Percentiles rank a stretch among this genome's conserved stretches.
Evolutionary conservation across 2,329 filamentous ascomycete species (phyloP).

Genomic region (Grosmannia penicillata): DNA sequence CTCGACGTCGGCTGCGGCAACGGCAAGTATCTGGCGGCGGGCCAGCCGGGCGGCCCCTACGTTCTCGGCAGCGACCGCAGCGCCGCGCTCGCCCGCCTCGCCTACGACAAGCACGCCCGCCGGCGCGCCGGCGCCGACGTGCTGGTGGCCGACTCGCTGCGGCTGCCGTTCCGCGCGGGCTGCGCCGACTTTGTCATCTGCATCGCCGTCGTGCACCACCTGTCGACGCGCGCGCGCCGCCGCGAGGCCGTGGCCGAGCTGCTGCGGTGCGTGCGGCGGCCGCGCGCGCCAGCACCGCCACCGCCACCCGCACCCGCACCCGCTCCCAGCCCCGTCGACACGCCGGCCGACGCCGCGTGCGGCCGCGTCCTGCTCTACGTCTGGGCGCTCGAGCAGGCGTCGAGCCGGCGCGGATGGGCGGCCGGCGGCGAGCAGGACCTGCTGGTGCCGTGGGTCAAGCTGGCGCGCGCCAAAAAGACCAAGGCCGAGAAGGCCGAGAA

Average conservation of each 20-base stretch:
- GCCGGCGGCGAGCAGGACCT: constrained; percentile 74
- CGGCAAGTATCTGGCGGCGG: not conserved
- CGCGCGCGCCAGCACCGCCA: too few species aligned
- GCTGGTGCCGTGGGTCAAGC: constrained; percentile 79
- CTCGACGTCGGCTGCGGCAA: constrained; percentile 71
- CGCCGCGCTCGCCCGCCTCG: constrained; percentile 36
- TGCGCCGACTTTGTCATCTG: constrained; percentile 73
- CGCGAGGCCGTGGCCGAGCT: constrained; percentile 58
- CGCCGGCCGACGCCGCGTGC: constrained; percentile 13
- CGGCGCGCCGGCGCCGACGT: constrained; percentile 37
- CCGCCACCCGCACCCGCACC: too few species aligned
- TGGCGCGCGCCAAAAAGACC: constrained; percentile 10
- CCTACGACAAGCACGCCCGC: constrained; percentile 17
- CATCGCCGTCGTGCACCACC: constrained; percentile 87
- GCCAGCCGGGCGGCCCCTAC: constrained; percentile 43
- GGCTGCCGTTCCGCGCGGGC: constrained; percentile 56
- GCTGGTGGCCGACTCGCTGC: constrained; percentile 67
- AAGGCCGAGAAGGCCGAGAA: constrained; percentile 6
- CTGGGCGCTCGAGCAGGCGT: constrained; percentile 88
- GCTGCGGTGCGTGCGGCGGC: constrained; percentile 45
- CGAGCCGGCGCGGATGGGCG: constrained; percentile 79
- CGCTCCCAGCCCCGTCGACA: too few species aligned
- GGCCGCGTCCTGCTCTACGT: constrained; percentile 75
- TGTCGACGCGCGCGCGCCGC: constrained; percentile 63
- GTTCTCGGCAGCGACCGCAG: constrained; percentile 79